Evolutionary conservation across 352 stramenopile genomes (phyloP), one percentile per base, ranked within the genome.

Genomic region (Phytopythium vexans): DNA sequence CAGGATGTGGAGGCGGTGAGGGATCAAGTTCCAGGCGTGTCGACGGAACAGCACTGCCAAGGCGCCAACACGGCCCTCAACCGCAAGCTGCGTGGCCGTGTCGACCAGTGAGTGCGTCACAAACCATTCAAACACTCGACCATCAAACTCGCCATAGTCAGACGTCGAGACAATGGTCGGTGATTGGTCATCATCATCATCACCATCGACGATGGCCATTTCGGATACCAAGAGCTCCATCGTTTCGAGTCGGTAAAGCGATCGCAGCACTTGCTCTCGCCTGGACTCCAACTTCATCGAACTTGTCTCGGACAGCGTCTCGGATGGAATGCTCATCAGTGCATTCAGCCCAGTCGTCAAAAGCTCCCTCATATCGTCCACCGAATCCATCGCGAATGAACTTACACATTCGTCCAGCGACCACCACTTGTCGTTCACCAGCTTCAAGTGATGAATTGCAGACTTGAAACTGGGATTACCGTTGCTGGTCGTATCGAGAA

Each of bases 341-440:
- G 72, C 66, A 52, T 64, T 56, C 54, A 69, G 58, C 2, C 74
- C 81, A 43, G 73, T 43, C 8, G 70, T 57, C n/a, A 91, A 53
- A 11, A 91, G 60, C 14, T 76, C 74, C 27, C 79, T 84, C 78
- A 88, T 89, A n/a, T 71, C 63, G 3, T 52, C 44, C 2, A 68
- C 67, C 7, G 74, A 87, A 41, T 74, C 64, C 5, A 70, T 54
- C 0, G 62, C 56, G 34, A 88, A 45, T 3, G 74, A 35, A 8
- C 52, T 32, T 10, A 84, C 53, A 42, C 76, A 86, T 49, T 89
- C 58, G 7, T 58, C 38, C n/a, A 76, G 47, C 2, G 83, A 60
- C 81, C 81, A 91, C 14, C 54, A 33, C 27, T 71, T 72, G 54
- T 88, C 68, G 6, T 64, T 57, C 11, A 81, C 62, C 1, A 66